phyloP scores from a whole-genome alignment of 306 rosid species.

The Glycine latifolia region DNA sequence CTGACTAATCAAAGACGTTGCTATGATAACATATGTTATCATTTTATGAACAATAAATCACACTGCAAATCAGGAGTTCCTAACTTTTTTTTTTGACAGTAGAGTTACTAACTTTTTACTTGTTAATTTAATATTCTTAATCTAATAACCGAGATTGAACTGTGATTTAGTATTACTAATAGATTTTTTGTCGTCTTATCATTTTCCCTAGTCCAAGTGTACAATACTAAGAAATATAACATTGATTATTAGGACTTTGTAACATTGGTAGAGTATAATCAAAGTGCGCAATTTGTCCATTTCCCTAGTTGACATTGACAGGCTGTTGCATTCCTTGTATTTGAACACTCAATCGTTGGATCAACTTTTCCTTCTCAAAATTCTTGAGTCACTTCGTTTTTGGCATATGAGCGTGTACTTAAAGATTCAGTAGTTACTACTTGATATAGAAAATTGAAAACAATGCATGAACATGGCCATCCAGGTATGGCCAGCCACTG shows the following conservation, averaged over 20 bases:
- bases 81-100: no score
- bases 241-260: background rate
- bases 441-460: constrained; percentile 11
- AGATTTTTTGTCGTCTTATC: no score
- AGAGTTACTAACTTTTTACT: background rate
- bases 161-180: no score
- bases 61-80: background rate
- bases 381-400: background rate
- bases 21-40: background rate
- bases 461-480: background rate
- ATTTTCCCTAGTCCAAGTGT: background rate
- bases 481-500: constrained; percentile 5
- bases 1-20: background rate
- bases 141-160: background rate
- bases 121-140: background rate
- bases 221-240: background rate
- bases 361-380: constrained; percentile 1
- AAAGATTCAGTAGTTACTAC: background rate
- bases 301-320: background rate
- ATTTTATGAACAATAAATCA: background rate
- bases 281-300: background rate
- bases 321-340: constrained; percentile 3
- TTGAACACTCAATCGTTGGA: background rate
- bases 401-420: background rate
- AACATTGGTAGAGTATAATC: background rate